These are phyloP conservation scores for Kandelia obovata DNA, from an alignment of 345 rosid species.

Conservation along the genomic window DNA sequence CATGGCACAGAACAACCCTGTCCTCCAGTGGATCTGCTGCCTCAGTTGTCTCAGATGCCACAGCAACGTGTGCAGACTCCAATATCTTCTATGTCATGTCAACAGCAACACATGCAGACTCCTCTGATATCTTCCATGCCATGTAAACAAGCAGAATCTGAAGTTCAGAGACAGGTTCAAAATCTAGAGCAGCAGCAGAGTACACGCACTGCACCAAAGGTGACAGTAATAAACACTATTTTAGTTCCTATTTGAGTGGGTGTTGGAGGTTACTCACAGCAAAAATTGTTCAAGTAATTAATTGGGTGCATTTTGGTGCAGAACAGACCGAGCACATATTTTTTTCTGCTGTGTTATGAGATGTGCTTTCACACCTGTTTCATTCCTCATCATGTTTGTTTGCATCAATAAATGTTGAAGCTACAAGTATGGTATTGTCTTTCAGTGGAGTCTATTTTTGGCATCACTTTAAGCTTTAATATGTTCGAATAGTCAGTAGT, in stretches of 20 bases:
- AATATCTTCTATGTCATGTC: conserved; percentile 40
- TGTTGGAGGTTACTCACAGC: background rate
- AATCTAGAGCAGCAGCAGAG: conserved; percentile 39
- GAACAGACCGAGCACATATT: too few relatives aligned
- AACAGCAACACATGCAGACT: conserved; percentile 30
- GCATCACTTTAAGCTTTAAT: background rate
- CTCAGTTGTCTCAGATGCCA: conserved; percentile 34
- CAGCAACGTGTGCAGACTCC: conserved; percentile 33
- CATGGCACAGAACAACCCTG: conserved; percentile 35
- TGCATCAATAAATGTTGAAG: background rate
- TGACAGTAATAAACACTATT: conserved; percentile 32
- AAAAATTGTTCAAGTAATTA: background rate
- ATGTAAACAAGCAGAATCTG: conserved; percentile 38
- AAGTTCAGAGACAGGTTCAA: conserved; percentile 36
- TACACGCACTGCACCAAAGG: conserved; percentile 29
- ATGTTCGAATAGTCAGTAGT: background rate
- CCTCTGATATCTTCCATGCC: conserved; percentile 38
- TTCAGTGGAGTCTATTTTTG: background rate
- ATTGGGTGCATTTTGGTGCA: too few relatives aligned
- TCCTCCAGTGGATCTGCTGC: conserved; percentile 32
- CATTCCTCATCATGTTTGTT: background rate
- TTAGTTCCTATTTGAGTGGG: conserved; percentile 1
- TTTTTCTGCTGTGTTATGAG: too few relatives aligned
- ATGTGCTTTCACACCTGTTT: background rate
- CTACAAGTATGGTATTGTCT: background rate